These are phyloP conservation scores for Ogataea hybrid DNA, from an alignment of 1,139 yeast species.

Conservation along the genomic window DNA sequence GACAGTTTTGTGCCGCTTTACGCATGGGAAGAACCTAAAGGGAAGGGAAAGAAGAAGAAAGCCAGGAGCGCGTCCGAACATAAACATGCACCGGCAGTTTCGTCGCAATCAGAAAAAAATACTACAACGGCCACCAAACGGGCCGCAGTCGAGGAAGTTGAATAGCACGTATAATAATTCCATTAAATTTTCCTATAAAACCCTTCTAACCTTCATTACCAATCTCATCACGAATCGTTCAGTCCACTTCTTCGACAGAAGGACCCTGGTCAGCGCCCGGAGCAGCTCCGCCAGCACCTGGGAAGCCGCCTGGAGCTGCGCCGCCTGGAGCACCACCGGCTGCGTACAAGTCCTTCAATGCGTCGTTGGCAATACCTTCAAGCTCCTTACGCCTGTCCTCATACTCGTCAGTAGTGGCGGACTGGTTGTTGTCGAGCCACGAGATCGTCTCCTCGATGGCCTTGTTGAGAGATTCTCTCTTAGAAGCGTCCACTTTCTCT, in stretches of 20 bases:
- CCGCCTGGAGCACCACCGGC: constrained; percentile 46
- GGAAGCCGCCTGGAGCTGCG: constrained; percentile 26
- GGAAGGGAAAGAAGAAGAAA: constrained; percentile 33
- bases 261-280: constrained; percentile 47
- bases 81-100: constrained; percentile 1
- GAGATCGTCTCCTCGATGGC: constrained; percentile 44
- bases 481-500: constrained; percentile 46
- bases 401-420: constrained; percentile 54
- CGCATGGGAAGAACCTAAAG: constrained; percentile 66
- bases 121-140: constrained; percentile 19
- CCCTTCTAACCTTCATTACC: neutral
- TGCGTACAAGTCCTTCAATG: constrained; percentile 61
- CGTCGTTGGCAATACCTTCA: constrained; percentile 64
- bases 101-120: constrained; percentile 12
- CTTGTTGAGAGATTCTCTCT: constrained; percentile 43
- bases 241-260: constrained; percentile 74
- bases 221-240: constrained; percentile 18
- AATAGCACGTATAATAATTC: constrained; percentile 7
- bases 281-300: constrained; percentile 36
- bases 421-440: constrained; percentile 51
- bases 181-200: constrained; percentile 6
- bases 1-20: constrained; percentile 90
- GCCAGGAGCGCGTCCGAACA: neutral
- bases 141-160: constrained; percentile 28
- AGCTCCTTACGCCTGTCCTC: constrained; percentile 65